These are phyloP conservation scores for Linnemannia schmuckeri DNA, from an alignment of 192 early-diverging fungal genomes.

Conservation along the genomic window DNA sequence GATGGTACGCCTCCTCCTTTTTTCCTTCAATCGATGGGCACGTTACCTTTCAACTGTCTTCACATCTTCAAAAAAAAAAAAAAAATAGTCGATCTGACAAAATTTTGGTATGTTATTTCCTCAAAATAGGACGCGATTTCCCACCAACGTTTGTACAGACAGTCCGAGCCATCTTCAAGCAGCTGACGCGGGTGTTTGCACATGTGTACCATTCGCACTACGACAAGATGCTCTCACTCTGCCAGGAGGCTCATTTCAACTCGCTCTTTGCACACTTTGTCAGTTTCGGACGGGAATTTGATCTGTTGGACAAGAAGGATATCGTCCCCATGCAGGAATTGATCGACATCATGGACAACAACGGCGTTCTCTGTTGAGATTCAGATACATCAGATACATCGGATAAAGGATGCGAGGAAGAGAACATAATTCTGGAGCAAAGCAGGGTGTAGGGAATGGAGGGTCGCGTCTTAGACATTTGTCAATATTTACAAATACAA, in stretches of 20 bases:
- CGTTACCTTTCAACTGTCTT: neutral
- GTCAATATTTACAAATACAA: no score
- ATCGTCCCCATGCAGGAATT: conserved; percentile 84
- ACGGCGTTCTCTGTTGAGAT: conserved; percentile 47
- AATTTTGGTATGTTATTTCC: no score
- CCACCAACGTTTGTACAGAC: conserved; percentile 81
- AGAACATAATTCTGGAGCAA: neutral
- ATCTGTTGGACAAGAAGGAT: conserved; percentile 94
- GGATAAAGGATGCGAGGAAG: neutral
- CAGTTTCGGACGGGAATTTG: conserved; percentile 93
- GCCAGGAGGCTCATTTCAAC: conserved; percentile 93
- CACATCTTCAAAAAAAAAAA: neutral
- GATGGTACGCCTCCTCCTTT: conserved; percentile 66
- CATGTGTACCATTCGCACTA: conserved; percentile 96
- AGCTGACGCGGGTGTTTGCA: conserved; percentile 90
- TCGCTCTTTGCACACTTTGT: conserved; percentile 97
- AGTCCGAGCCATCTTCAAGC: conserved; percentile 82
- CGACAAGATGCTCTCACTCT: conserved; percentile 84
- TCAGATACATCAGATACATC: neutral
- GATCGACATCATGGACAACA: conserved; percentile 66
- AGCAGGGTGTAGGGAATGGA: no score
- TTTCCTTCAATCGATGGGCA: neutral
- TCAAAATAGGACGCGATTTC: conserved; percentile 79
- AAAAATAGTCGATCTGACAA: neutral
- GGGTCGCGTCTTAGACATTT: no score